These are phyloP conservation scores for Aspergillus quadricinctus DNA, from an alignment of 2,329 filamentous ascomycete genomes.

Conservation along the genomic window DNA sequence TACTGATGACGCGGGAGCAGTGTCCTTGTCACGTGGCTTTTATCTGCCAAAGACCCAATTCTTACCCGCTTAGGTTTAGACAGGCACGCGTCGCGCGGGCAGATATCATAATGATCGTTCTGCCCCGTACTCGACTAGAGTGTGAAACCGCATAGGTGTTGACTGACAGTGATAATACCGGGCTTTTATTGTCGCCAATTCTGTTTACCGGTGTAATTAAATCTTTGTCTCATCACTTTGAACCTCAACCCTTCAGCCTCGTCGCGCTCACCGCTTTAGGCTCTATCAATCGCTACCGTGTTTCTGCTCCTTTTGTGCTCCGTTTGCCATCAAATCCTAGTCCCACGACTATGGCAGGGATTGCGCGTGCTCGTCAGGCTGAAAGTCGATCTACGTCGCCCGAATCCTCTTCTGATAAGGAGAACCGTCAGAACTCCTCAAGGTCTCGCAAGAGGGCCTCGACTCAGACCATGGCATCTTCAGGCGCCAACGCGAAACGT, in stretches of 20 bases:
- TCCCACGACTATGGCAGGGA: conserved; percentile 26
- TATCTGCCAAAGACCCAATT: neutral
- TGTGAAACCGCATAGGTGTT: neutral
- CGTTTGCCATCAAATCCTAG: conserved; percentile 12
- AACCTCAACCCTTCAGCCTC: neutral
- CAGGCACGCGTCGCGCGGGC: neutral
- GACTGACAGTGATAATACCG: neutral
- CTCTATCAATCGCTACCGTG: conserved; percentile 5
- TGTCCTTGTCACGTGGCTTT: conserved; percentile 6
- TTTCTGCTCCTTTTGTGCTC: conserved; percentile 2
- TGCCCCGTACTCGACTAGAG: neutral
- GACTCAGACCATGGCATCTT: conserved; percentile 33
- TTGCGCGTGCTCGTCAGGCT: conserved; percentile 12
- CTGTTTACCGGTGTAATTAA: neutral
- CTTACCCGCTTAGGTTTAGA: neutral
- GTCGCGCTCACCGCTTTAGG: neutral
- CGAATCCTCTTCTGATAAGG: conserved; percentile 46
- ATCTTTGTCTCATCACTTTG: neutral
- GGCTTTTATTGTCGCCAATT: neutral
- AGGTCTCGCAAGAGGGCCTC: conserved; percentile 43
- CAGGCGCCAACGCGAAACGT: conserved; percentile 37
- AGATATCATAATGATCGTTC: neutral
- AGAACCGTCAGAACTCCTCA: conserved; percentile 35
- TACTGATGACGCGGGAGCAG: conserved; percentile 10
- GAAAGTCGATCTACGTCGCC: conserved; percentile 28